These are phyloP conservation scores for Brassica rapa DNA, from an alignment of 345 rosid species.

Conservation along the genomic window DNA sequence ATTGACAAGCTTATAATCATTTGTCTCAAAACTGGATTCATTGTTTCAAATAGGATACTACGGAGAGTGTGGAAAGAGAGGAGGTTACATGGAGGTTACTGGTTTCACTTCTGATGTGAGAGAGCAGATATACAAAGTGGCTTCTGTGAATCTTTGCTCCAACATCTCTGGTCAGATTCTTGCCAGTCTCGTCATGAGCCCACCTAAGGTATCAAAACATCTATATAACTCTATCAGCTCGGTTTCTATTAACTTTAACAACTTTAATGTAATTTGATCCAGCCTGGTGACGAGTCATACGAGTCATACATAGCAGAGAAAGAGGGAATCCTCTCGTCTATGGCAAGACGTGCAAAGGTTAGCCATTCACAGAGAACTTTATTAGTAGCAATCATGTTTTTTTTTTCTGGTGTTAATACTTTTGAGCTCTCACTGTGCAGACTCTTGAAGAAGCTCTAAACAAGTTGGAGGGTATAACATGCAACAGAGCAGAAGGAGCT, in stretches of 20 bases:
- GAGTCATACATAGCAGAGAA: conserved; percentile 74
- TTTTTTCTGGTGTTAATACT: background rate
- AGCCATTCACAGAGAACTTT: conserved; percentile 24
- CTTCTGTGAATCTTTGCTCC: conserved; percentile 95
- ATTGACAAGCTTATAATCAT: background rate
- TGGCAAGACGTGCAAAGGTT: conserved; percentile 94
- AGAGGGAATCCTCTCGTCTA: conserved; percentile 83
- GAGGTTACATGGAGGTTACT: conserved; percentile 97
- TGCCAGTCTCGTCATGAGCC: conserved; percentile 97
- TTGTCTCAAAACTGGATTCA: background rate
- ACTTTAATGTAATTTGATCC: conserved; percentile 34
- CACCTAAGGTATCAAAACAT: conserved; percentile 76
- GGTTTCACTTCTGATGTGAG: conserved; percentile 74
- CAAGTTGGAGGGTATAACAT: conserved; percentile 82
- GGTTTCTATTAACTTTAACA: background rate
- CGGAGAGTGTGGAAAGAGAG: conserved; percentile 98
- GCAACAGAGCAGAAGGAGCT: conserved; percentile 98
- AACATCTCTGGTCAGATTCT: conserved; percentile 95
- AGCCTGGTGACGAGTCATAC: conserved; percentile 92
- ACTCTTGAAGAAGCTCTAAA: conserved; percentile 83
- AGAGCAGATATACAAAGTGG: conserved; percentile 95
- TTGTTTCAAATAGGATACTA: conserved; percentile 61
- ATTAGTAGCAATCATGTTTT: background rate
- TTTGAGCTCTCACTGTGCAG: conserved; percentile 40
- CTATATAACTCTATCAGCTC: background rate